phyloP scores from a whole-genome alignment of 1,139 yeast genomes.

The Saccharomycopsis hybrid region DNA sequence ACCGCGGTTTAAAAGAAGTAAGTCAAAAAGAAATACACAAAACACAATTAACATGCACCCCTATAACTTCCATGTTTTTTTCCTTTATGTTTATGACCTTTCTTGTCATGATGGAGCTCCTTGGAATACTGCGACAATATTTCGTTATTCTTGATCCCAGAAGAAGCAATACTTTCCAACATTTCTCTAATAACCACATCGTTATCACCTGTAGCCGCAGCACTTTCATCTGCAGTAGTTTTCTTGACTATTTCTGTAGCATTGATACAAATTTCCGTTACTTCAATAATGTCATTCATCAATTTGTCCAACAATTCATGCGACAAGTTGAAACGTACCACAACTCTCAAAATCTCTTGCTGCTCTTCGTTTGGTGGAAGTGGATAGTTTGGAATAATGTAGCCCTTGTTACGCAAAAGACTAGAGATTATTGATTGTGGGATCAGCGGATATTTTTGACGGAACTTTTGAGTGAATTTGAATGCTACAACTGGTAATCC shows the following conservation, averaged over 20 bases:
- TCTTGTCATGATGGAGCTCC: not conserved
- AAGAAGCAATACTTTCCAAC: constrained; percentile 34
- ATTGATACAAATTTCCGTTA: constrained; percentile 47
- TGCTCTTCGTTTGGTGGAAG: constrained; percentile 54
- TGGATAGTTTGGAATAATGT: constrained; percentile 86
- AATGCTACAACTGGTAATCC: constrained; percentile 92
- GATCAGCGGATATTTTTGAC: constrained; percentile 60
- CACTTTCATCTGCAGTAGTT: constrained; percentile 24
- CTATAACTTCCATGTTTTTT: constrained; percentile 1
- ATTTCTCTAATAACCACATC: constrained; percentile 30
- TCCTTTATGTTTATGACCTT: not conserved
- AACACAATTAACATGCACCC: constrained; percentile 10
- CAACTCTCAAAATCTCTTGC: constrained; percentile 74
- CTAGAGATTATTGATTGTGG: constrained; percentile 79
- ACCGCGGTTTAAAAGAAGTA: not conserved
- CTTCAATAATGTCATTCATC: constrained; percentile 56
- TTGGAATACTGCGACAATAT: constrained; percentile 25
- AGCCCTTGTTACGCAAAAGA: constrained; percentile 72
- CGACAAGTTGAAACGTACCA: constrained; percentile 67
- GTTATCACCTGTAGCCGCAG: constrained; percentile 16
- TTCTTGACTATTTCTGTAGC: constrained; percentile 34
- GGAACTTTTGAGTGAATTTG: constrained; percentile 56
- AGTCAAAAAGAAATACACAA: not conserved
- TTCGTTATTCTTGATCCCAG: constrained; percentile 29
- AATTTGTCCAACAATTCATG: constrained; percentile 68